phyloP scores from a whole-genome alignment of 495 filamentous ascomycete species.

The Glutinoglossum americanum region DNA sequence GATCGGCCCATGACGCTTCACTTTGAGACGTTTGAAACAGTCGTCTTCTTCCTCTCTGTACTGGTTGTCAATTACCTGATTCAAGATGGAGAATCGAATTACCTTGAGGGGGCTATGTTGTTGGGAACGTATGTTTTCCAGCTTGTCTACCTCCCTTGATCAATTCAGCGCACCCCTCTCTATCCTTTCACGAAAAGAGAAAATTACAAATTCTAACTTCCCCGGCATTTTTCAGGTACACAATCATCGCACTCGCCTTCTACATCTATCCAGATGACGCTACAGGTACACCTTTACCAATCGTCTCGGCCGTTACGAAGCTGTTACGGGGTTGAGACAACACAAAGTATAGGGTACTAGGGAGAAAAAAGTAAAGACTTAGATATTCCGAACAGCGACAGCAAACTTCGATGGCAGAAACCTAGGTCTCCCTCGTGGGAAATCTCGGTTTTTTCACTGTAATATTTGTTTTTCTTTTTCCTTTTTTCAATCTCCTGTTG shows the following conservation, averaged over 20 bases:
- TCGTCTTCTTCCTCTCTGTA: conserved; percentile 16
- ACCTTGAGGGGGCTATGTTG: conserved; percentile 52
- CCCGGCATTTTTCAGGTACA: not conserved
- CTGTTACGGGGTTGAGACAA: not conserved
- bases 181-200: not conserved
- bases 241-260: conserved; percentile 10
- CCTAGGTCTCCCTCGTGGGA: too few relatives aligned
- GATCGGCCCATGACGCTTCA: conserved; percentile 18
- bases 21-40: conserved; percentile 19
- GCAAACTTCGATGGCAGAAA: too few relatives aligned
- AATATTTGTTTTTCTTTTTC: too few relatives aligned
- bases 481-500: too few relatives aligned
- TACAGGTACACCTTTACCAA: not conserved
- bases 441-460: too few relatives aligned
- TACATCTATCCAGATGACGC: conserved; percentile 24
- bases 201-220: not conserved
- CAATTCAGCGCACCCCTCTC: not conserved
- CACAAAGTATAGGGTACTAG: not conserved
- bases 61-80: conserved; percentile 50
- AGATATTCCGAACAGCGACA: too few relatives aligned
- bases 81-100: conserved; percentile 60
- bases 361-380: not conserved
- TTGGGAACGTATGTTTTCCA: conserved; percentile 6
- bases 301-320: not conserved
- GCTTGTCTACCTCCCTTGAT: conserved; percentile 2